phyloP scores from a whole-genome alignment of 805 yeast species.

The Wickerhamomyces mucosus region DNA sequence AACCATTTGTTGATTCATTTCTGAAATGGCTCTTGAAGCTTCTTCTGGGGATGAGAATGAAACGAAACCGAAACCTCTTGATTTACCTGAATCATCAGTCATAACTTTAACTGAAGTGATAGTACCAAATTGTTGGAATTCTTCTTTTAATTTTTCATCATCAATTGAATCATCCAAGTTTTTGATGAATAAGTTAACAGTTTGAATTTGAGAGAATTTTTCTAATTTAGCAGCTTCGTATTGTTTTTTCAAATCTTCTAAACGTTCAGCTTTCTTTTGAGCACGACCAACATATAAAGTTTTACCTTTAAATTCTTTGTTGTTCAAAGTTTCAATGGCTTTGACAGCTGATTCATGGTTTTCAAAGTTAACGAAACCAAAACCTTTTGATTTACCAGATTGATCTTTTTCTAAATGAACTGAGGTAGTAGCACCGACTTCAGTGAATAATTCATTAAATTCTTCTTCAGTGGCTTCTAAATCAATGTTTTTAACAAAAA shows the following conservation, averaged over 20 bases:
- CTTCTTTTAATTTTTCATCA: slow-evolving; percentile 86
- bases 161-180: slow-evolving; percentile 91
- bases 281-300: slow-evolving; percentile 95
- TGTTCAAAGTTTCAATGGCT: slow-evolving; percentile 91
- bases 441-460: slow-evolving; percentile 60
- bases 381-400: slow-evolving; percentile 88
- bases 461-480: slow-evolving; percentile 60
- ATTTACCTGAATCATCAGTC: slow-evolving; percentile 90
- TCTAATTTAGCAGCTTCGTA: slow-evolving; percentile 88
- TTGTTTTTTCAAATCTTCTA: slow-evolving; percentile 90
- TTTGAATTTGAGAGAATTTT: slow-evolving; percentile 89
- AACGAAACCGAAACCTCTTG: slow-evolving; percentile 98
- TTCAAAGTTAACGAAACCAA: slow-evolving; percentile 91
- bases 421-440: slow-evolving; percentile 77
- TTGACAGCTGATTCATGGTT: slow-evolving; percentile 78
- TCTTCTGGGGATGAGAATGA: slow-evolving; percentile 97
- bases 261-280: slow-evolving; percentile 97
- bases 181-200: slow-evolving; percentile 93
- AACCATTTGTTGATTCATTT: slow-evolving; percentile 96
- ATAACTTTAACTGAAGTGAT: slow-evolving; percentile 95
- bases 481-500: slow-evolving; percentile 86
- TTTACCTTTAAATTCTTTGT: slow-evolving; percentile 76
- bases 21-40: slow-evolving; percentile 96
- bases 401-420: slow-evolving; percentile 67
- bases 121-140: slow-evolving; percentile 86